Evolutionary conservation across 2,329 filamentous ascomycete genomes (phyloP), one percentile per base, ranked within the genome.

Genomic region (Aspergillus luchuensis): DNA sequence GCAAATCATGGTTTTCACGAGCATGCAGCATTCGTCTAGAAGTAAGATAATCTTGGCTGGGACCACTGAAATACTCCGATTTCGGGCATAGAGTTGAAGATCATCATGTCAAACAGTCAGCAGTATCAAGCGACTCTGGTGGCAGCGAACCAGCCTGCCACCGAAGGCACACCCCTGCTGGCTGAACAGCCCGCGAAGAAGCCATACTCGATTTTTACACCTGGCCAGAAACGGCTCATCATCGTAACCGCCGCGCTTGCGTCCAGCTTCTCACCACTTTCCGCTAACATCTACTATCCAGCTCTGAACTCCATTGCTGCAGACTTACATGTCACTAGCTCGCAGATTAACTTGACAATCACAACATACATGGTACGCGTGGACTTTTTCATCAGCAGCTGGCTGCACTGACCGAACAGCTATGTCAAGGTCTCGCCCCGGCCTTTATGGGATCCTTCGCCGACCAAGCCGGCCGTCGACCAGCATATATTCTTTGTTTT

Each of bases 351-450:
- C 41, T 45, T 72, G 38, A 71, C 70, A 2, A 68, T 72, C 41
- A 72, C 75, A 1, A 73, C 73, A 8, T 74, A 74, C 25, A 74
- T 74, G 72, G 72, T 74, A 63, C 19, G 15, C 7, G 25, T 21
- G 39, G 23, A 15, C 1, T n/a, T 15, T 1, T 13, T 6, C 11
- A 30, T 19, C 8, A 13, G 4, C 38, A 13, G 17, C 8, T 61
- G 15, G 51, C 49, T 19, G 25, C 10, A 54, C 55, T 25, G 23
- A 57, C 38, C 23, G 30, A 47, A 65, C 48, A 77, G 77, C 78
- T 83, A 58, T 77, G 80, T 19, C 82, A 85, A 73, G 83, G 80
- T 8, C 72, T 85, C 21, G 79, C 80, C 4, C 81, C 81, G 11
- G 77, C 80, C 38, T 71, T 83, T 4, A 76, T 80, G 59, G 80